phyloP scores from a whole-genome alignment of 2,329 filamentous ascomycete genomes.

The Aspergillus sp. region DNA sequence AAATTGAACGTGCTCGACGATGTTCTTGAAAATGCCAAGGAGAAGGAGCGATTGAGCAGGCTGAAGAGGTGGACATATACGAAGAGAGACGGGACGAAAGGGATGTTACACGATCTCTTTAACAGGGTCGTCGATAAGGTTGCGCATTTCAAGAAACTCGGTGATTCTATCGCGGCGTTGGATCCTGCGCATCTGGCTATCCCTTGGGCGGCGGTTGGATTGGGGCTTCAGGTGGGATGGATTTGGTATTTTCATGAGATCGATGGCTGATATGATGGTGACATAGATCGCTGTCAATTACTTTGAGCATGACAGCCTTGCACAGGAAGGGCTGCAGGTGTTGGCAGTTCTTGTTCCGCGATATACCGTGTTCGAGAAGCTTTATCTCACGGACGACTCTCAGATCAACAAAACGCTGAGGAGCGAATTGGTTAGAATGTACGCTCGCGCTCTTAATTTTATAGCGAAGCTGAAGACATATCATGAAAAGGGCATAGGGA shows the following conservation, averaged over 20 bases:
- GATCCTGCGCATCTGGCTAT: background rate
- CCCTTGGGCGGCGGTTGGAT: background rate
- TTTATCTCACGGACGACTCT: background rate
- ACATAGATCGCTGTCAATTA: background rate
- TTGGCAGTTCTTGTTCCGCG: background rate
- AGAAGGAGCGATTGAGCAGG: background rate
- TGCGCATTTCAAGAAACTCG: background rate
- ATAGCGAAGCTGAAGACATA: background rate
- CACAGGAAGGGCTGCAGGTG: background rate
- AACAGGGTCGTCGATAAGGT: background rate
- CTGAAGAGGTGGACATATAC: background rate
- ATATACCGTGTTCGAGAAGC: background rate
- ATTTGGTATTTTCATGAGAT: too few species aligned
- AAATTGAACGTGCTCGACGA: background rate
- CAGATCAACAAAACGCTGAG: background rate
- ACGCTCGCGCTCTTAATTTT: background rate
- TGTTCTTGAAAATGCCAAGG: background rate
- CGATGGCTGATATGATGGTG: background rate
- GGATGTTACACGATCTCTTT: background rate
- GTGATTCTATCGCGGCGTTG: background rate
- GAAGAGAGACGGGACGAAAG: background rate
- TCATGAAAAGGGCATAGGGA: background rate
- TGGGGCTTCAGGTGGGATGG: background rate
- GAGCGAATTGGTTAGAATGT: background rate
- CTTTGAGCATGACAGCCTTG: background rate